These are phyloP conservation scores for Xerophyta viscosa DNA, from an alignment of 106 monocot species.

Conservation along the genomic window DNA sequence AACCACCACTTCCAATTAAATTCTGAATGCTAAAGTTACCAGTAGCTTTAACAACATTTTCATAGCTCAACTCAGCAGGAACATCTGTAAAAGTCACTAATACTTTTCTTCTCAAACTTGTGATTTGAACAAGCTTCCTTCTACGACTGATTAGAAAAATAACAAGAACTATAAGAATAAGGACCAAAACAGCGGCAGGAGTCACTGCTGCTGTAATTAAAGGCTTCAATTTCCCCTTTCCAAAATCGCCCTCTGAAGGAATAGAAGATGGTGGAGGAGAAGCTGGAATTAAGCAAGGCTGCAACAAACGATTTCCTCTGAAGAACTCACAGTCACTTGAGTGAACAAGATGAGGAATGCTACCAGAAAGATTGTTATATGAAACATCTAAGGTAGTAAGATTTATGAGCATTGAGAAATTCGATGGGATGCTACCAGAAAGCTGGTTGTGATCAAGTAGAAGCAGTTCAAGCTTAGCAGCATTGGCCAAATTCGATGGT, in stretches of 20 bases:
- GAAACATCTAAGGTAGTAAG: conserved; percentile 48
- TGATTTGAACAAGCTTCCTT: conserved; percentile 19
- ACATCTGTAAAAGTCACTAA: conserved; percentile 44
- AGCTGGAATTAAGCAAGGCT: conserved; percentile 22
- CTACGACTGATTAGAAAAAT: conserved; percentile 17
- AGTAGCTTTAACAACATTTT: conserved; percentile 38
- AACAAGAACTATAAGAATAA: conserved; percentile 29
- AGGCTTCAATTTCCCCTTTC: conserved; percentile 16
- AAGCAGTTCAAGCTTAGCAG: conserved; percentile 24
- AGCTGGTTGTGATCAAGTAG: conserved; percentile 46
- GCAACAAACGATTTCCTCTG: conserved; percentile 37
- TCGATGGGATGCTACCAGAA: conserved; percentile 37
- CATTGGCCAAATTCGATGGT: conserved; percentile 30
- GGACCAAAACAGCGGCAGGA: conserved; percentile 21
- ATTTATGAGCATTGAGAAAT: conserved; percentile 20
- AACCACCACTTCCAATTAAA: conserved; percentile 66
- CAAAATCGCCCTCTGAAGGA: not conserved
- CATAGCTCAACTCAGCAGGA: conserved; percentile 46
- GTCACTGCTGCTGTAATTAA: conserved; percentile 19
- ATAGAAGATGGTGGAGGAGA: not conserved
- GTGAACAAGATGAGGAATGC: conserved; percentile 31
- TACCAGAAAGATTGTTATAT: conserved; percentile 60
- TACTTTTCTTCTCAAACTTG: conserved; percentile 29
- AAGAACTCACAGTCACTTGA: conserved; percentile 30
- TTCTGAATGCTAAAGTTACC: conserved; percentile 51